These are phyloP conservation scores for Scenedesmus sp. DNA, from an alignment of 163 green algal species.

Conservation along the genomic window DNA sequence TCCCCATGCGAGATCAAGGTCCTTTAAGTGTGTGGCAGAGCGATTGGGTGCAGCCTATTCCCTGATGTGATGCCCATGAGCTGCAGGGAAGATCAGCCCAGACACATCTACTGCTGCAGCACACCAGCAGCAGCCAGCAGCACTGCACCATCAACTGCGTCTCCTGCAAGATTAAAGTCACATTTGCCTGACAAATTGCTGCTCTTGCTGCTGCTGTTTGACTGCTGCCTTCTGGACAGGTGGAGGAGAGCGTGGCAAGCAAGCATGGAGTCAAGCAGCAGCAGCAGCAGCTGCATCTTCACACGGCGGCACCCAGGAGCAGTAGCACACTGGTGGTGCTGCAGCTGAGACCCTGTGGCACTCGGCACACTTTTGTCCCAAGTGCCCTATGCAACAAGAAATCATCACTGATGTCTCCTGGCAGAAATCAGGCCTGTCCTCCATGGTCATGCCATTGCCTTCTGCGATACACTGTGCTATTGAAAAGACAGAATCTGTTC, in stretches of 20 bases:
- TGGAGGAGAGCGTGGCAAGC: neutral
- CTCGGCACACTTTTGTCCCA: neutral
- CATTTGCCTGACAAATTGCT: neutral
- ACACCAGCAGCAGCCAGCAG: neutral
- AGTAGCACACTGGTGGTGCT: neutral
- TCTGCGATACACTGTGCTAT: too few species aligned
- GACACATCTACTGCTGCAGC: conserved; percentile 13
- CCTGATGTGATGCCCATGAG: conserved; percentile 28
- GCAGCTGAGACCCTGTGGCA: neutral
- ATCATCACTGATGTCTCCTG: neutral
- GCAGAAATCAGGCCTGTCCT: too few species aligned
- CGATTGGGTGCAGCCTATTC: conserved; percentile 45
- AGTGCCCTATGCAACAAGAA: neutral
- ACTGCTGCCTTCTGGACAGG: neutral
- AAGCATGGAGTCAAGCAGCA: neutral
- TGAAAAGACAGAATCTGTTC: too few species aligned
- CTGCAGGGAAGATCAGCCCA: conserved; percentile 49
- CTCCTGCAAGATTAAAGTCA: neutral
- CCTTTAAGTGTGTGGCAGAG: conserved; percentile 49
- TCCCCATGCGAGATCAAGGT: conserved; percentile 48
- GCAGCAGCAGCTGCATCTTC: neutral
- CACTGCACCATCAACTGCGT: neutral
- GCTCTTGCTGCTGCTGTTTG: neutral
- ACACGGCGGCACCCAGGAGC: neutral
- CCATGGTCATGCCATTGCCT: too few species aligned